phyloP scores from a whole-genome alignment of 2,329 filamentous ascomycete genomes.

The Sarocladium kiliense region DNA sequence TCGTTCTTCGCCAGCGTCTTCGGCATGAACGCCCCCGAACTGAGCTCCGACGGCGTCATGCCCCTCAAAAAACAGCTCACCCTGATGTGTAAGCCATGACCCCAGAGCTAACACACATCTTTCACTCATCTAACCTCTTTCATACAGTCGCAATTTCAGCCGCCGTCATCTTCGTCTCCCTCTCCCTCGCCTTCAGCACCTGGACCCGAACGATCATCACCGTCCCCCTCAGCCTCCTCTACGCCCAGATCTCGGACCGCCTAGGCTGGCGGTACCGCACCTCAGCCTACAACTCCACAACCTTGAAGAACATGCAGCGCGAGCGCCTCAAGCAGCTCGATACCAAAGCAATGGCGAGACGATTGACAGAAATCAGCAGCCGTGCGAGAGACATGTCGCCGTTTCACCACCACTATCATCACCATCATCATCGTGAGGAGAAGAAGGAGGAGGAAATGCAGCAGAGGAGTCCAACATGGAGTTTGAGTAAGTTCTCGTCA shows the following conservation, averaged over 20 bases:
- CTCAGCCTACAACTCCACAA: conserved; percentile 11
- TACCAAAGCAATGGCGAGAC: conserved; percentile 10
- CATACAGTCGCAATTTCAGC: conserved; percentile 16
- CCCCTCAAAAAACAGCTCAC: conserved; percentile 13
- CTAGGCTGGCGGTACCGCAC: conserved; percentile 14
- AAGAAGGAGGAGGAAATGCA: background rate
- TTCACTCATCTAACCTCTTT: no score
- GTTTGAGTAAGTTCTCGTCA: background rate
- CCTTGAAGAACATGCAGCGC: conserved; percentile 12
- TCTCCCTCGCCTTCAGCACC: conserved; percentile 17
- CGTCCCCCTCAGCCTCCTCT: conserved; percentile 11
- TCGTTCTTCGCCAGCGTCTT: conserved; percentile 32
- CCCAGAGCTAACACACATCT: no score
- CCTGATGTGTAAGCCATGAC: conserved; percentile 20
- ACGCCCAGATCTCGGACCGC: conserved; percentile 11
- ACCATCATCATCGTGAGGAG: background rate
- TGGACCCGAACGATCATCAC: conserved; percentile 16
- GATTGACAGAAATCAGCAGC: conserved; percentile 15
- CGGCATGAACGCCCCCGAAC: conserved; percentile 30
- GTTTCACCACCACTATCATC: background rate
- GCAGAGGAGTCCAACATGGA: conserved; percentile 8
- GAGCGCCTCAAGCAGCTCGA: conserved; percentile 13
- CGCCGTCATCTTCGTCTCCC: conserved; percentile 14
- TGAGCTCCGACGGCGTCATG: conserved; percentile 15
- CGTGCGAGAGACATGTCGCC: conserved; percentile 7